Conservation (phyloP, 2,329 filamentous ascomycete species). For the Ceratocystis destructans region DNA sequence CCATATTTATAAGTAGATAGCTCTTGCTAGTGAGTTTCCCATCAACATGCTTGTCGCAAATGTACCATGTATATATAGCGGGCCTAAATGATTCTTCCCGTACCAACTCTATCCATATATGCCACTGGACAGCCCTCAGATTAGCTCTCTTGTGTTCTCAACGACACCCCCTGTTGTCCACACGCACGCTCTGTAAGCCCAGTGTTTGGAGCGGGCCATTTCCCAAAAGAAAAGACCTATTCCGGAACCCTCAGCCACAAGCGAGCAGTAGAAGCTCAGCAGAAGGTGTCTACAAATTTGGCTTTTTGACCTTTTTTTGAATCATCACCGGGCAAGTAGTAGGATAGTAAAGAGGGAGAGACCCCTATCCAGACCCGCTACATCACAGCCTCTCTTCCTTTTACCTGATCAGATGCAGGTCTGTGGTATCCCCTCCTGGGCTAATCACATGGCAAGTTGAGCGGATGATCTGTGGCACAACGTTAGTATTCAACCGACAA, state of each 20-base stretch:
- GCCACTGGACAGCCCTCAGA: conserved; percentile 33
- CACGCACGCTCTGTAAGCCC: neutral
- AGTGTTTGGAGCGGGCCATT: neutral
- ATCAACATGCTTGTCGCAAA: neutral
- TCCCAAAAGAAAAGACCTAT: neutral
- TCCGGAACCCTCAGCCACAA: neutral
- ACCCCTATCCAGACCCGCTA: neutral
- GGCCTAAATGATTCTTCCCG: neutral
- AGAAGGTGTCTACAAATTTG: conserved; percentile 38
- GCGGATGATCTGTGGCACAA: neutral
- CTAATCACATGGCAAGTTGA: neutral
- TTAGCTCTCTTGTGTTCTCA: conserved; percentile 45
- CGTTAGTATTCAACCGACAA: neutral
- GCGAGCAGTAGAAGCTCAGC: neutral
- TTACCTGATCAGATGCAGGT: neutral
- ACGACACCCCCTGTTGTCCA: conserved; percentile 28
- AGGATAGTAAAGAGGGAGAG: neutral
- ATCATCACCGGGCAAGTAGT: conserved; percentile 36
- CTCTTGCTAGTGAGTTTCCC: neutral
- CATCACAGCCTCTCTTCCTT: neutral
- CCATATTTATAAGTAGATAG: neutral
- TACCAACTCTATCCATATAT: neutral
- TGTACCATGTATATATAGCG: neutral
- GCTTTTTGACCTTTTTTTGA: conserved; percentile 37
- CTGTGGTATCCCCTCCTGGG: conserved; percentile 9